Evolutionary conservation across 495 filamentous ascomycete genomes (phyloP).

Genomic region (Copromyces sp.): DNA sequence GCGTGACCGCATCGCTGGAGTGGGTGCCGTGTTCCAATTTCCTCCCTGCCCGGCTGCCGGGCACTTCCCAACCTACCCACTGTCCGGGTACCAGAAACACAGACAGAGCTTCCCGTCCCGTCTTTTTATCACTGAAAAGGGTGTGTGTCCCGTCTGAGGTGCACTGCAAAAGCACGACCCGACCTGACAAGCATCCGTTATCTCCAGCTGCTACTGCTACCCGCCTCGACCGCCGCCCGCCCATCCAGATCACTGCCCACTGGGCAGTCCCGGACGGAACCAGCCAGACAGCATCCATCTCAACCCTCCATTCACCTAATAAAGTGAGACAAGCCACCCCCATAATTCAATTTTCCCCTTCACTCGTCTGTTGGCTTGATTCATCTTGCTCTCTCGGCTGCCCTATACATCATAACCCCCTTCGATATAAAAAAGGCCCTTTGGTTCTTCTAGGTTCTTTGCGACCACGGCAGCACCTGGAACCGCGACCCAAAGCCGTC

Average conservation of each 20-base stretch:
- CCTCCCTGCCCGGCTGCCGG: neutral
- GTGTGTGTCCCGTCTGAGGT: neutral
- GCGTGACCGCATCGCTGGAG: conserved; percentile 11
- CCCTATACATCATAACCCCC: neutral
- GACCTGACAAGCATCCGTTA: neutral
- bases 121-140: neutral
- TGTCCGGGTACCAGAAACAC: neutral
- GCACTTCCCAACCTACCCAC: neutral
- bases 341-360: neutral
- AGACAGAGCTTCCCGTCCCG: neutral
- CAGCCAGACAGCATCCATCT: neutral
- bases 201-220: neutral
- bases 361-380: neutral
- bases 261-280: neutral
- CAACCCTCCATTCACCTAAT: neutral
- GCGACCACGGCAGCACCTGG: neutral
- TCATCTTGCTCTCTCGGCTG: neutral
- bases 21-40: conserved; percentile 4
- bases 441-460: neutral
- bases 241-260: neutral
- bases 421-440: neutral
- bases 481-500: neutral
- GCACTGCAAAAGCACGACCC: neutral
- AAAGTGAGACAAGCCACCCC: neutral
- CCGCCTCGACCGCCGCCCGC: neutral